Evolutionary conservation across 495 filamentous ascomycete genomes (phyloP), one percentile per base, ranked within the genome.

Genomic region (Articulospora tetracladia): DNA sequence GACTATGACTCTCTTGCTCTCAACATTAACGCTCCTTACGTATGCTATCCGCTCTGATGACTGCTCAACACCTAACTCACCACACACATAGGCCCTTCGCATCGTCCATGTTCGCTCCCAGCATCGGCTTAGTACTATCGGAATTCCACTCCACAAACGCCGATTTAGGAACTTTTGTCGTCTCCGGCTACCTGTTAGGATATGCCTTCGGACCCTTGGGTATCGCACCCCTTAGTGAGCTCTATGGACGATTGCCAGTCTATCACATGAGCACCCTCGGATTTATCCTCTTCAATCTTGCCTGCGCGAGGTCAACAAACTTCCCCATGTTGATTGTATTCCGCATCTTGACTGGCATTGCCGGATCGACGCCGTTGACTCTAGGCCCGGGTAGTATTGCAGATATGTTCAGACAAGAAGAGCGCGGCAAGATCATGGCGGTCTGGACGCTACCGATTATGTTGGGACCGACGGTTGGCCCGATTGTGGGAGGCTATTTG

Each of bases 151-250:
- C 91, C 23, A 59, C 65, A 1, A 78, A 79, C 30, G 64, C 77
- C 62, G 74, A 86, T 22, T 70, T 84, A 44, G 76, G 73, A 20
- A 77, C 84, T 28, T 74, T 93, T 46, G 80, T 81, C 1, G 73
- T 94, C 34, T 90, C 86, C 0, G 77, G 89, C 61, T 93, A 92
- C 71, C 73, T 94, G 13, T 77, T 93, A 3, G 90, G 86, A 3
- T 93, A 89, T 68, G 85, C 86, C 60, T 64, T 81, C 41, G 81
- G 79, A 0, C 83, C 83, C 0, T 70, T 86, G 3, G 67, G 86
- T 32, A 74, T 86, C 26, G 84, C 79, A 1, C 87, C 87, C 0
- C 72, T 89, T 1, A 82, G 78, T 24, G 87, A 90, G 71, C 72
- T 87, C 51, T 89, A 81, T 64, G 86, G 87, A 17, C 77, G 85